Base-by-base conservation (phyloP, 1,284 basidiomycete species). In the Boletus smithii region DNA sequence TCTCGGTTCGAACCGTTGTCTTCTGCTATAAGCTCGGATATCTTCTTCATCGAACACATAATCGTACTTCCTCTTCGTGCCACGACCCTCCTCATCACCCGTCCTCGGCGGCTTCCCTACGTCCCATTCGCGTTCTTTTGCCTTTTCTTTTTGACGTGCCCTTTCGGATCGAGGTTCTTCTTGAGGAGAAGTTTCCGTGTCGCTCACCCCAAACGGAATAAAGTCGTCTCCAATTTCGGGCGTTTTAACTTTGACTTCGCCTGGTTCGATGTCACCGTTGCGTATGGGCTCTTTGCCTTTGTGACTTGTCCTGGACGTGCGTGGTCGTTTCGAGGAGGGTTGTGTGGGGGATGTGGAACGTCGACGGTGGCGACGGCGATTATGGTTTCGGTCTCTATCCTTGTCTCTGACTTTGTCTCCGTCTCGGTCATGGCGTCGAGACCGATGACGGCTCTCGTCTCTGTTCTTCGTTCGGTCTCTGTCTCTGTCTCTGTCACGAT, bases 151-250 rank as follows among this genome's bases (percentile, higher is more conserved):
- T 24, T 59, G 56, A 31, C 52, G 58, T 4, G 44, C 42, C 37
- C 53, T 51, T 51, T 64, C 52, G 8, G 56, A 45, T 30, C 50
- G 53, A 35, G 51, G 48, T 9, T 45, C 55, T n/a, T 54, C 55
- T 54, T 53, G n/a, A n/a, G n/a, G n/a, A n/a, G n/a, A n/a, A n/a
- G n/a, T 54, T 16, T 70, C 69, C 9, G 62, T 65, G 10, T 69
- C 67, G 17, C 68, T 64, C 13, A 69, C 65, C 3, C 56, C 64
- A 58, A 88, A 80, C 0, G 79, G 70, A 54, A 88, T 77, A 58
- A 81, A 87, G 54, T 88, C 84, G 37, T 77, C 73, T 23, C 73
- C 73, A 9, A 67, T 66, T 13, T 64, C 50, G 8, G 55, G 47
- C 6, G 35, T 18, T 27, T 54, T 61, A 8, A 20, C 1, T 22